Evolutionary conservation across 441 rosid genomes (phyloP).

Genomic region (Capsella rubella): DNA sequence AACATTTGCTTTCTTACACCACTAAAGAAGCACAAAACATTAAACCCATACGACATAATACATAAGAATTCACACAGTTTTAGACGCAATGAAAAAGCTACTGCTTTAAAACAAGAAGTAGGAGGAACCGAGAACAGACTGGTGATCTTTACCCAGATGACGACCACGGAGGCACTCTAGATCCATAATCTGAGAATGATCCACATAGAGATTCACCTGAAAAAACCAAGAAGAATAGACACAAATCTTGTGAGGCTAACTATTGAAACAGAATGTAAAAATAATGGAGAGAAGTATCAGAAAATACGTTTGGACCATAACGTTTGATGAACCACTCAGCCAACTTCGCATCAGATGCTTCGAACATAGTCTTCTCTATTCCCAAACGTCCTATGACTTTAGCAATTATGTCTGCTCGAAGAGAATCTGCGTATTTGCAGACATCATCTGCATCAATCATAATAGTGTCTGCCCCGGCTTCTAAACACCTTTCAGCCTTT

Average conservation of each 20-base stretch:
- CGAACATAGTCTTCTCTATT: slow-evolving; percentile 93
- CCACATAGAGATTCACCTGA: slow-evolving; percentile 94
- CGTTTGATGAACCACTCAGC: slow-evolving; percentile 85
- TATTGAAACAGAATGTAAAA: slow-evolving; percentile 3
- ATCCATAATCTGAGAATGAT: slow-evolving; percentile 86
- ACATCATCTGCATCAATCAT: slow-evolving; percentile 94
- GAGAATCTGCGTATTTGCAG: slow-evolving; percentile 71
- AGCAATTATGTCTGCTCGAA: slow-evolving; percentile 82
- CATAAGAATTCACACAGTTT: slow-evolving; percentile 24
- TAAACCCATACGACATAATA: slow-evolving; percentile 17
- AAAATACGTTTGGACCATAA: slow-evolving; percentile 78
- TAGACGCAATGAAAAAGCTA: slow-evolving; percentile 20
- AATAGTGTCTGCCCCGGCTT: slow-evolving; percentile 94
- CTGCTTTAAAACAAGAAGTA: slow-evolving; percentile 50
- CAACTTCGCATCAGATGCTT: slow-evolving; percentile 71
- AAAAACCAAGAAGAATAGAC: slow-evolving; percentile 19
- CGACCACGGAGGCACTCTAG: slow-evolving; percentile 83
- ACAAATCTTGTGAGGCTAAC: slow-evolving; percentile 14
- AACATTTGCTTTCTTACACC: slow-evolving; percentile 15
- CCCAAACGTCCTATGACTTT: slow-evolving; percentile 87
- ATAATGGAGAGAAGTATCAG: neutral
- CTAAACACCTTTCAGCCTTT: slow-evolving; percentile 95
- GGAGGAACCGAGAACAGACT: slow-evolving; percentile 59
- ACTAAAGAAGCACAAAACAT: slow-evolving; percentile 24
- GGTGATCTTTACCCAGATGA: slow-evolving; percentile 63